Percentiles rank a stretch among this genome's conserved stretches.
Conservation (phyloP, 371 early-diverging fungal genomes). For the Fennellomyces sp. region DNA sequence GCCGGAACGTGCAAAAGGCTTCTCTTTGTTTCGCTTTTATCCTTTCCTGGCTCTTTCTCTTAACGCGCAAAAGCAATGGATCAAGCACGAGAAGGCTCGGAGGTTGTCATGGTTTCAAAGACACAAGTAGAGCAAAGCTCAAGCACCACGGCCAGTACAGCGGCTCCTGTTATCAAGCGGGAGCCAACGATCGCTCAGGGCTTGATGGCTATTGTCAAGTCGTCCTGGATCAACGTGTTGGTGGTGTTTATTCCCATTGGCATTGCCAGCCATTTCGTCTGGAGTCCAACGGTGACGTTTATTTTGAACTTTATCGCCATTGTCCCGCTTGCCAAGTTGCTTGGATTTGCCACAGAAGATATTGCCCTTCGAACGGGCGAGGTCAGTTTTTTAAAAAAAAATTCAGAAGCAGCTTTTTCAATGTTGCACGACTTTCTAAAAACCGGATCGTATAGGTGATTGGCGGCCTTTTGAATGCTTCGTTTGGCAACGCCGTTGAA, state of each 20-base stretch:
- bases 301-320: constrained; percentile 89
- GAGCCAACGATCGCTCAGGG: constrained; percentile 32
- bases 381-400: constrained; percentile 14
- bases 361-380: constrained; percentile 69
- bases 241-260: constrained; percentile 80
- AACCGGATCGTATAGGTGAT: constrained; percentile 51
- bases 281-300: constrained; percentile 71
- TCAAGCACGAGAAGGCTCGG: not conserved
- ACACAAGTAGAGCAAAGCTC: not conserved
- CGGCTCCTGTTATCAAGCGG: not conserved
- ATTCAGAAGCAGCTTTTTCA: not conserved
- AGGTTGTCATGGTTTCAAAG: not conserved
- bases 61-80: not conserved
- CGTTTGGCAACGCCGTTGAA: constrained; percentile 89
- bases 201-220: constrained; percentile 46
- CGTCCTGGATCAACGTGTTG: constrained; percentile 67
- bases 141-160: not conserved
- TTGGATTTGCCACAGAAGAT: constrained; percentile 65
- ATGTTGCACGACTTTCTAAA: not conserved
- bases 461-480: constrained; percentile 89
- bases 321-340: constrained; percentile 79
- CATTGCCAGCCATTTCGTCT: constrained; percentile 62
- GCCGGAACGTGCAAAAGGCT: not conserved
- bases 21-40: not conserved
- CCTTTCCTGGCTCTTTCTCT: not conserved